Conservation (phyloP, 2,329 filamentous ascomycete genomes). For the Fusarium sp. region DNA sequence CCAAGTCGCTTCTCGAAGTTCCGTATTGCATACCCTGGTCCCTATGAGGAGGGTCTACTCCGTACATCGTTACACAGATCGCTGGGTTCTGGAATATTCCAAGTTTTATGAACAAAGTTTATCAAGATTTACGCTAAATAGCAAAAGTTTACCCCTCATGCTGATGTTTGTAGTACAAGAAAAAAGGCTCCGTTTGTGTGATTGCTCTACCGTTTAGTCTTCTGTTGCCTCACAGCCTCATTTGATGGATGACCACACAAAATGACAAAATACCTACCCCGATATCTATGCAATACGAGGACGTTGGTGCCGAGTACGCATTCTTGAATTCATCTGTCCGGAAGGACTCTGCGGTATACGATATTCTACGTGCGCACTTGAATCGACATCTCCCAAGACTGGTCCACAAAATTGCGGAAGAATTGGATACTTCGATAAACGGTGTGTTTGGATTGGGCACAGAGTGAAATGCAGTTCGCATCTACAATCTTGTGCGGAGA, state of each 20-base stretch:
- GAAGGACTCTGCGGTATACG: background rate
- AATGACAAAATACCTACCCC: background rate
- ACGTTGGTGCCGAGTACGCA: background rate
- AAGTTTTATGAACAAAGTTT: rapidly evolving
- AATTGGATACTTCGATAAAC: background rate
- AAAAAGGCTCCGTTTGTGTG: background rate
- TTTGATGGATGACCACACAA: background rate
- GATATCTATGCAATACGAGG: background rate
- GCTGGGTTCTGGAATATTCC: background rate
- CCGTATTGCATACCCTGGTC: background rate
- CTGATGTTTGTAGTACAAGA: background rate
- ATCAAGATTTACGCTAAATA: rapidly evolving
- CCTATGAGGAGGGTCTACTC: background rate
- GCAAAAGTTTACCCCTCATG: rapidly evolving
- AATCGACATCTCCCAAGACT: rapidly evolving
- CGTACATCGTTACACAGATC: background rate
- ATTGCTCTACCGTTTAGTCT: background rate
- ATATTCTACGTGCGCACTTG: background rate
- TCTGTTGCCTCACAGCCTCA: background rate
- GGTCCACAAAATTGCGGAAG: rapidly evolving
- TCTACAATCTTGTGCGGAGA: background rate
- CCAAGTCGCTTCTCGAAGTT: background rate
- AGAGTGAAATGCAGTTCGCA: background rate
- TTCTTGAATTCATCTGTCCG: rapidly evolving
- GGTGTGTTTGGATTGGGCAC: rapidly evolving